phyloP scores from a whole-genome alignment of 768 basidiomycete genomes.

The Boletellus ananas region DNA sequence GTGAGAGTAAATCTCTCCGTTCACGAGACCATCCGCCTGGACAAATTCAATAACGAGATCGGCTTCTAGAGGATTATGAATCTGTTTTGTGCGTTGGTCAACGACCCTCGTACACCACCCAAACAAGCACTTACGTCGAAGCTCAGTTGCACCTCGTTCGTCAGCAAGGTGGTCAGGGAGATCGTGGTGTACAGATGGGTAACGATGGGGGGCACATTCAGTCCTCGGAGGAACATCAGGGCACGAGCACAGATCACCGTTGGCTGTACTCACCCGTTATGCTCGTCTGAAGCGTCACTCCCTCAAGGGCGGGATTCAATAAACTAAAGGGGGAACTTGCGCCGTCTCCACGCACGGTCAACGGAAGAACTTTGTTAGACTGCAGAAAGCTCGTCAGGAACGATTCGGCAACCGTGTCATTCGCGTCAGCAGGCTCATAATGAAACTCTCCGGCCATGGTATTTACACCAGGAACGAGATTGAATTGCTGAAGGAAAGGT shows the following conservation, averaged over 20 bases:
- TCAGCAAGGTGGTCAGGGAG: constrained; percentile 44
- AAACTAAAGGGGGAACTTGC: constrained; percentile 61
- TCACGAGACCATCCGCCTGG: constrained; percentile 51
- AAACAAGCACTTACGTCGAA: constrained; percentile 46
- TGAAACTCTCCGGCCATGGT: constrained; percentile 56
- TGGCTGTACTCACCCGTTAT: constrained; percentile 39
- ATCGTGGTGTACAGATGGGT: constrained; percentile 54
- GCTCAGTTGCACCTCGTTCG: constrained; percentile 50
- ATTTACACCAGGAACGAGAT: constrained; percentile 58
- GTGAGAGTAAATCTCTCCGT: constrained; percentile 53
- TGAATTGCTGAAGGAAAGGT: constrained; percentile 40
- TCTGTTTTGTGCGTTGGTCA: constrained; percentile 24
- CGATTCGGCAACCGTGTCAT: constrained; percentile 58
- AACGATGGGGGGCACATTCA: constrained; percentile 55
- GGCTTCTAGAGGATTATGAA: constrained; percentile 55
- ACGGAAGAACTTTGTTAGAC: constrained; percentile 41
- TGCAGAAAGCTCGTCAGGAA: constrained; percentile 63
- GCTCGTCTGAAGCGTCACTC: constrained; percentile 47
- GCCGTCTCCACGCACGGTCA: constrained; percentile 58
- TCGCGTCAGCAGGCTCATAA: constrained; percentile 60
- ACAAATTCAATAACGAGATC: constrained; percentile 55
- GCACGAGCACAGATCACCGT: background rate
- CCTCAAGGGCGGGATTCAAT: constrained; percentile 50
- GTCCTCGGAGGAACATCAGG: constrained; percentile 21
- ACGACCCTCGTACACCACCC: background rate